These are phyloP conservation scores for Xylariaceae sp. DNA, from an alignment of 2,329 filamentous ascomycete genomes.

Conservation along the genomic window DNA sequence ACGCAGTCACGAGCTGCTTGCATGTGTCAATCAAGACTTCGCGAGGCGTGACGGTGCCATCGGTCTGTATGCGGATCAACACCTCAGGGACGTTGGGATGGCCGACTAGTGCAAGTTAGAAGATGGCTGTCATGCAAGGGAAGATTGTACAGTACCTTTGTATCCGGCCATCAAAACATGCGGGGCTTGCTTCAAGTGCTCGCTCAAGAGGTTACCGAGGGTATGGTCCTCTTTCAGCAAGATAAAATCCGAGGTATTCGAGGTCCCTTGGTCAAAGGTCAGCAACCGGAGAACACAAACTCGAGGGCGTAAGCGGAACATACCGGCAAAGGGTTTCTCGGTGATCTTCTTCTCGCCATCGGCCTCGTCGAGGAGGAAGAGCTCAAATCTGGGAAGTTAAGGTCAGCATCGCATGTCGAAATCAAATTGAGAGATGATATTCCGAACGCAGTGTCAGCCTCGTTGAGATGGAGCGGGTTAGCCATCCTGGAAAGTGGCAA, in stretches of 20 bases:
- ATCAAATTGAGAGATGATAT: constrained; percentile 1
- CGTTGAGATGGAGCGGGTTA: constrained; percentile 16
- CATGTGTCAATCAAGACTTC: constrained; percentile 79
- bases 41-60: constrained; percentile 81
- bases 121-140: not conserved
- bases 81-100: constrained; percentile 59
- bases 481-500: constrained; percentile 9
- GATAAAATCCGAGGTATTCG: constrained; percentile 91
- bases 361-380: constrained; percentile 67
- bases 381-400: constrained; percentile 65
- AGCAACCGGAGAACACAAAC: not conserved
- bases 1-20: constrained; percentile 74
- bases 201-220: constrained; percentile 80
- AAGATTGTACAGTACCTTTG: constrained; percentile 57
- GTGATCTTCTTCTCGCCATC: constrained; percentile 93
- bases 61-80: constrained; percentile 80
- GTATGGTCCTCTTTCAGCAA: constrained; percentile 98
- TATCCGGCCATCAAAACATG: constrained; percentile 90
- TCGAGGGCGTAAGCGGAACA: constrained; percentile 31
- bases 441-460: constrained; percentile 12
- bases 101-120: constrained; percentile 35
- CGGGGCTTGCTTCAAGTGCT: constrained; percentile 76
- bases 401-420: constrained; percentile 21
- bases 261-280: constrained; percentile 58
- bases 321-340: constrained; percentile 83